Percentiles rank a stretch among this genome's conserved stretches.
Conservation (phyloP, 257 asterid genomes). For the Gentiana straminea region DNA sequence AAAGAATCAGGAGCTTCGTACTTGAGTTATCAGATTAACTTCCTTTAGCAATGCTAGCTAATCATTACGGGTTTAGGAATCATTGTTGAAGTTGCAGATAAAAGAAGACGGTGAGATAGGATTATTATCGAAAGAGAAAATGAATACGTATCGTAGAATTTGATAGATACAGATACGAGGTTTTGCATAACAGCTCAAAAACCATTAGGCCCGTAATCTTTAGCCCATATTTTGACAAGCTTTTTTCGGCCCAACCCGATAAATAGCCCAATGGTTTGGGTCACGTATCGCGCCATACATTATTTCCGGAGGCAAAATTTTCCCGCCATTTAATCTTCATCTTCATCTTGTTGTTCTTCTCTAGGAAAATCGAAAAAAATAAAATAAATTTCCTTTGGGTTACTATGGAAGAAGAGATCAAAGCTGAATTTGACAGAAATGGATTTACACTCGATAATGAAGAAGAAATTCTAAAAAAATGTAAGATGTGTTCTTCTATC, state of each 20-base stretch:
- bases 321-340: slow-evolving; percentile 43
- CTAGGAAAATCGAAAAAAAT: slow-evolving; percentile 21
- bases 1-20: no score
- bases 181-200: no score
- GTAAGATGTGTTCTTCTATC: slow-evolving; percentile 24
- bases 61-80: no score
- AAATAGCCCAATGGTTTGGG: not conserved
- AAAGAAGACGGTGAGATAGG: no score
- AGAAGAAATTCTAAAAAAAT: slow-evolving; percentile 58
- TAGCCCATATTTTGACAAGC: no score
- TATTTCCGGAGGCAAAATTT: slow-evolving; percentile 24
- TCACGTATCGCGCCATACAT: not conserved
- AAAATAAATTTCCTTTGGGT: slow-evolving; percentile 1
- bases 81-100: no score
- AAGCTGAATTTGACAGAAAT: slow-evolving; percentile 48
- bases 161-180: no score
- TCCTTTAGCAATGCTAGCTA: no score
- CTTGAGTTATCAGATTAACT: no score
- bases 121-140: no score
- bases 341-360: not conserved
- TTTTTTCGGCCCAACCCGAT: not conserved
- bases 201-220: no score
- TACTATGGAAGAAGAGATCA: slow-evolving; percentile 80
- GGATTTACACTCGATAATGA: slow-evolving; percentile 60
- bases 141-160: no score